Evolutionary conservation across 495 filamentous ascomycete genomes (phyloP).

Genomic region (Geopyxis carbonaria): DNA sequence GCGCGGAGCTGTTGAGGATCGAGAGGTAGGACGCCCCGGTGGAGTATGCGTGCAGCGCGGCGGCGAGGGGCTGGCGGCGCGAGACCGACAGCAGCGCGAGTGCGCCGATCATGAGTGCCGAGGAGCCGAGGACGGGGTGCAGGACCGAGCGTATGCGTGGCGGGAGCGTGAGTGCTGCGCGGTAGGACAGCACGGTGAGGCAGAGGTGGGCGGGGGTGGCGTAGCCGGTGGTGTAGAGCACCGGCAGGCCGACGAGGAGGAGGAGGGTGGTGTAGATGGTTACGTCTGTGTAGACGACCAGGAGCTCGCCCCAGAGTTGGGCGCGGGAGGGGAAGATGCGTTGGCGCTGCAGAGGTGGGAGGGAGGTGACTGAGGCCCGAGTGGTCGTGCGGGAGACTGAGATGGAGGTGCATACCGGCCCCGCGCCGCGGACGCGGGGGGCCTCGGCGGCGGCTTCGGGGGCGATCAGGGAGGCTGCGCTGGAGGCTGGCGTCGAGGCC

Average conservation of each 20-base stretch:
- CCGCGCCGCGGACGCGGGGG: constrained; percentile 26
- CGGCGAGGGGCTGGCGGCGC: constrained; percentile 21
- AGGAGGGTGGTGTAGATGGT: constrained; percentile 29
- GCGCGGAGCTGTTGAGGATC: constrained; percentile 27
- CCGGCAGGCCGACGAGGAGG: constrained; percentile 32
- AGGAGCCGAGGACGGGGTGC: constrained; percentile 37
- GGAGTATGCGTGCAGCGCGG: constrained; percentile 29
- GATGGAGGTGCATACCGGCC: constrained; percentile 9
- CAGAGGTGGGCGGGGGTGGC: constrained; percentile 37
- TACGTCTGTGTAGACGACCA: constrained; percentile 29
- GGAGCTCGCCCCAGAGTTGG: constrained; percentile 30
- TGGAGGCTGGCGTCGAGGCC: constrained; percentile 1
- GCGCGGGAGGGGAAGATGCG: constrained; percentile 30
- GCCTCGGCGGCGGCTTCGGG: constrained; percentile 28
- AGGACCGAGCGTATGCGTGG: constrained; percentile 24
- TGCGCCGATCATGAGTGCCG: constrained; percentile 29
- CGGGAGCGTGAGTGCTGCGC: constrained; percentile 32
- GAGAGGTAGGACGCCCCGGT: constrained; percentile 32
- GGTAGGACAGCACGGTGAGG: constrained; percentile 35
- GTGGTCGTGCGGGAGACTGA: constrained; percentile 7
- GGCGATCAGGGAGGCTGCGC: background rate
- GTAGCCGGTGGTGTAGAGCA: constrained; percentile 34
- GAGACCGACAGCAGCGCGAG: constrained; percentile 33
- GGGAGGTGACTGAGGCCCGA: constrained; percentile 9
- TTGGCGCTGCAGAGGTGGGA: constrained; percentile 18